These are phyloP conservation scores for Daphne laureola DNA, from an alignment of 441 rosid species.

Conservation along the genomic window DNA sequence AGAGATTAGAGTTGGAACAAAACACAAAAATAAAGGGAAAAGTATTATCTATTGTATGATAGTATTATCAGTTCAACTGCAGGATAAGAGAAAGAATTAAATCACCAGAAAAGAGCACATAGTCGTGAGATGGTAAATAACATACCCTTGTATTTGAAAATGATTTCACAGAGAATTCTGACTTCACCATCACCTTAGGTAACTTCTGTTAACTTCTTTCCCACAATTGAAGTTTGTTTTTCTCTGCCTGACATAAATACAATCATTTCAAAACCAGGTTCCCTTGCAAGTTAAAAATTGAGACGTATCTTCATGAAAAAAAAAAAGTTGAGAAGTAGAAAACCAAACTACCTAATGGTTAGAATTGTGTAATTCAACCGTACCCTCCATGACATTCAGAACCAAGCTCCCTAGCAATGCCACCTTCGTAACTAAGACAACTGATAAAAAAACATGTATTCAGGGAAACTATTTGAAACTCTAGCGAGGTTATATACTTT, in stretches of 20 bases:
- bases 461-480: too few relatives aligned
- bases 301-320: too few relatives aligned
- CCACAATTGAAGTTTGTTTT: too few relatives aligned
- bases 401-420: slow-evolving; percentile 92
- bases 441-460: slow-evolving; percentile 25
- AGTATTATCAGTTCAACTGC: slow-evolving; percentile 1
- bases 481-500: too few relatives aligned
- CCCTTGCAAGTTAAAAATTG: too few relatives aligned
- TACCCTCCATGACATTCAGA: slow-evolving; percentile 99
- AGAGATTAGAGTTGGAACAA: background rate
- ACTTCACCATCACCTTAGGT: slow-evolving; percentile 86
- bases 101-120: background rate
- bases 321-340: slow-evolving; percentile 3
- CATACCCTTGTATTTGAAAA: slow-evolving; percentile 76
- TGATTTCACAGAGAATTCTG: slow-evolving; percentile 56
- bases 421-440: slow-evolving; percentile 98
- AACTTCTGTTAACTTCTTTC: too few relatives aligned
- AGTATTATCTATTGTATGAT: slow-evolving; percentile 1
- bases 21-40: background rate
- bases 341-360: slow-evolving; percentile 8
- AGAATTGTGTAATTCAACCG: slow-evolving; percentile 18
- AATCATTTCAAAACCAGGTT: too few relatives aligned
- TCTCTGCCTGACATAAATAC: too few relatives aligned
- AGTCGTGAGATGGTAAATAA: background rate
- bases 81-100: slow-evolving; percentile 6